Evolutionary conservation across 306 rosid genomes (phyloP).

Genomic region (Trichosanthes cucumerina): DNA sequence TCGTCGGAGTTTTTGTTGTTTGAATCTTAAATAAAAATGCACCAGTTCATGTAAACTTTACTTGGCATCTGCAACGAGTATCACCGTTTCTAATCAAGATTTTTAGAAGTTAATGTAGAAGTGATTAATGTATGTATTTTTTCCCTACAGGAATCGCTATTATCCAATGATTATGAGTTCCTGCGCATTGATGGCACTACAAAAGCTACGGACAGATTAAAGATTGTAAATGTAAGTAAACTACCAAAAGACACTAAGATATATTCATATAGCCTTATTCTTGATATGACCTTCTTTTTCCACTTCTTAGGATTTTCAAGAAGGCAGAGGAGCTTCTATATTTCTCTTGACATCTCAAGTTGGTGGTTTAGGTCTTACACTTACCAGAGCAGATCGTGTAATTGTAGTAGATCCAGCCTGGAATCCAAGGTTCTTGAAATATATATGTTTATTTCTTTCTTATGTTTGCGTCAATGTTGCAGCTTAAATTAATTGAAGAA

Average conservation of each 20-base stretch:
- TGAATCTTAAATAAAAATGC: neutral
- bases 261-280: neutral
- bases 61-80: neutral
- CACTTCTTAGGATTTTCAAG: conserved; percentile 74
- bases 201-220: conserved; percentile 63
- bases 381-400: conserved; percentile 93
- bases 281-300: neutral
- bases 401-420: conserved; percentile 99
- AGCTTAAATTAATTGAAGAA: neutral
- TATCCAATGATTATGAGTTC: conserved; percentile 43
- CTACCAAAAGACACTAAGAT: neutral
- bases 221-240: conserved; percentile 63
- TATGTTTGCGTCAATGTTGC: neutral
- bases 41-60: neutral
- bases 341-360: conserved; percentile 96
- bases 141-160: conserved; percentile 46
- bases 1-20: neutral
- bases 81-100: neutral
- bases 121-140: neutral
- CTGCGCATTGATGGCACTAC: conserved; percentile 91
- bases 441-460: neutral
- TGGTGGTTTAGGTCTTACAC: conserved; percentile 95
- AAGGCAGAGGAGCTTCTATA: conserved; percentile 61
- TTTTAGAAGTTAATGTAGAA: neutral
- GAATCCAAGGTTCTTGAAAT: conserved; percentile 70